phyloP scores from a whole-genome alignment of 2,329 filamentous ascomycete species.

The Gnomoniopsis smithogilvyi region DNA sequence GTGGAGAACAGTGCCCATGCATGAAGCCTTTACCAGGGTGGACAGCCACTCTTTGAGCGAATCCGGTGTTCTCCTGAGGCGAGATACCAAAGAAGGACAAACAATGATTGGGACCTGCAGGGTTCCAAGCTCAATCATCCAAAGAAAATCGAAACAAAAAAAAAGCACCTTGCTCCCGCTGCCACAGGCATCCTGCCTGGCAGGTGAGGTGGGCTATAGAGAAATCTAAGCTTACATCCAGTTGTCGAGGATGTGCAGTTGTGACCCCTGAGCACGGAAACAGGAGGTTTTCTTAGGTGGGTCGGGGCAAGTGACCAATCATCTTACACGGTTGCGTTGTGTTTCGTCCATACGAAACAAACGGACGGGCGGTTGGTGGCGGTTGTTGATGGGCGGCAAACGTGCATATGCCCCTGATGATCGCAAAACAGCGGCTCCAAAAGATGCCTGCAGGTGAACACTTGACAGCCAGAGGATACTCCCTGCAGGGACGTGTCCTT shows the following conservation, averaged over 20 bases:
- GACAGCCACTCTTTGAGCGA: slow-evolving; percentile 4
- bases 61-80: background rate
- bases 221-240: slow-evolving; percentile 3
- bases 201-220: background rate
- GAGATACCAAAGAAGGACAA: background rate
- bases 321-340: slow-evolving; percentile 5
- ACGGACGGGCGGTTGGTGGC: background rate
- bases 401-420: slow-evolving; percentile 1
- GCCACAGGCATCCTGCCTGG: background rate
- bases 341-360: background rate
- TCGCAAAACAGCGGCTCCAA: background rate
- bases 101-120: background rate
- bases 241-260: background rate
- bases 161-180: background rate
- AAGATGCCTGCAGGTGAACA: too few species aligned
- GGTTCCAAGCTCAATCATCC: background rate
- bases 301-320: background rate
- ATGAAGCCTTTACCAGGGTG: background rate
- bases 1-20: background rate
- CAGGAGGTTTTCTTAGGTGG: slow-evolving; percentile 1
- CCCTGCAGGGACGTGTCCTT: background rate
- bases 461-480: background rate
- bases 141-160: slow-evolving; percentile 9
- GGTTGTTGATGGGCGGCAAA: slow-evolving; percentile 1
- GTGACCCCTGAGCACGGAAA: background rate